phyloP scores from a whole-genome alignment of 495 filamentous ascomycete species.

The Bacidia rubella region DNA sequence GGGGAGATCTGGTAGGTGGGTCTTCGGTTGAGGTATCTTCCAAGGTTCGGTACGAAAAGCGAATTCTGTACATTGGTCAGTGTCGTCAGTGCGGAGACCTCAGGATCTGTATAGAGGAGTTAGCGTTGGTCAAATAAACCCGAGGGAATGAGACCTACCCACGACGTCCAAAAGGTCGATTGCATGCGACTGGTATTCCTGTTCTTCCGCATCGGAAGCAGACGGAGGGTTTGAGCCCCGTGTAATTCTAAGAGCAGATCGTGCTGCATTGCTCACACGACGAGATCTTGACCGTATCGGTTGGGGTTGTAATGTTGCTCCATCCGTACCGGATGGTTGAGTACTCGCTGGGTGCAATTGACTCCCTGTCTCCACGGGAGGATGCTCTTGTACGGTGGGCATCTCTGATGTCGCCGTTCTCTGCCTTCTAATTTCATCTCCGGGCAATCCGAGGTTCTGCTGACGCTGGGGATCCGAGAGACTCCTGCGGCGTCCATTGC shows the following conservation, averaged over 20 bases:
- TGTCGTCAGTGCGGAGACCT: neutral
- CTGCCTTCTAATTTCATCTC: neutral
- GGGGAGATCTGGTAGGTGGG: neutral
- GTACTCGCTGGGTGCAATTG: neutral
- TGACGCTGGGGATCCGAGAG: neutral
- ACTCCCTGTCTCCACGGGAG: neutral
- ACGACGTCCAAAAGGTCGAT: neutral
- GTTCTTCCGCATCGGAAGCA: neutral
- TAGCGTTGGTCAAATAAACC: neutral
- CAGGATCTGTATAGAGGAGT: neutral
- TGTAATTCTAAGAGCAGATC: neutral
- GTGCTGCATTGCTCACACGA: neutral
- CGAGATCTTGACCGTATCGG: neutral
- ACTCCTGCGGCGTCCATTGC: neutral
- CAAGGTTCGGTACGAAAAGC: neutral
- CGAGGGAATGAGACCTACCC: neutral
- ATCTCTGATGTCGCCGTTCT: neutral
- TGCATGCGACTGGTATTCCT: neutral
- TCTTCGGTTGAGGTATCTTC: neutral
- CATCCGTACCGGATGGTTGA: neutral
- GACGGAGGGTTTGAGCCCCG: neutral
- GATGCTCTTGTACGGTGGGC: neutral
- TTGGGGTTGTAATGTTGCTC: neutral
- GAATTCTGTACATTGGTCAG: slow-evolving; percentile 1
- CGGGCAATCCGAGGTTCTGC: neutral